phyloP scores from a whole-genome alignment of 2,329 filamentous ascomycete genomes.

The Pseudocercospora cruenta region DNA sequence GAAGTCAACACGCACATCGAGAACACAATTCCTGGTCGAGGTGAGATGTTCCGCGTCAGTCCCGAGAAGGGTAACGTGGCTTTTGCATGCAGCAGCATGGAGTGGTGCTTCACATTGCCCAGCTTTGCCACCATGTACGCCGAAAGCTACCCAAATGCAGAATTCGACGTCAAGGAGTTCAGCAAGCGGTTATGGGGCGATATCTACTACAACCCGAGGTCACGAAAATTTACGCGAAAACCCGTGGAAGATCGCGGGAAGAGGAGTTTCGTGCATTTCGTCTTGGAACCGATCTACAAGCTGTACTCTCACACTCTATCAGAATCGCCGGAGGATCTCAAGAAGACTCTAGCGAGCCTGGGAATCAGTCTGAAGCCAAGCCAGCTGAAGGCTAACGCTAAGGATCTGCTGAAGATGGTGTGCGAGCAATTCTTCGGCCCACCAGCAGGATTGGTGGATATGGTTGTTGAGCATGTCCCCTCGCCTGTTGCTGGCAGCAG shows the following conservation, averaged over 20 bases:
- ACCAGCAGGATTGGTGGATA: slow-evolving; percentile 89
- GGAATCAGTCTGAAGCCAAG: slow-evolving; percentile 89
- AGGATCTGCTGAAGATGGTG: slow-evolving; percentile 82
- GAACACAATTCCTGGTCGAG: slow-evolving; percentile 78
- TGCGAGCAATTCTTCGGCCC: slow-evolving; percentile 96
- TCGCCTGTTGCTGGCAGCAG: slow-evolving; percentile 80
- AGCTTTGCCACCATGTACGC: slow-evolving; percentile 98
- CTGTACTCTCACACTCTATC: slow-evolving; percentile 94
- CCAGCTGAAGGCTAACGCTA: slow-evolving; percentile 88
- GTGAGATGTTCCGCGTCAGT: slow-evolving; percentile 78
- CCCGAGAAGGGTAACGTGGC: slow-evolving; percentile 98
- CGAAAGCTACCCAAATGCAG: slow-evolving; percentile 66
- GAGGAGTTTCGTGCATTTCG: slow-evolving; percentile 89
- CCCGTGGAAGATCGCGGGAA: slow-evolving; percentile 77
- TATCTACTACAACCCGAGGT: slow-evolving; percentile 90
- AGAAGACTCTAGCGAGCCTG: slow-evolving; percentile 73
- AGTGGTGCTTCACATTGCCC: slow-evolving; percentile 93
- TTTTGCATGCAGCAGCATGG: slow-evolving; percentile 90
- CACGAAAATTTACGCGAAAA: slow-evolving; percentile 89
- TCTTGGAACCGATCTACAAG: slow-evolving; percentile 97
- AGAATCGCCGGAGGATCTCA: slow-evolving; percentile 82
- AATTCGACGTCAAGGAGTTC: slow-evolving; percentile 78
- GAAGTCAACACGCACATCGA: slow-evolving; percentile 97
- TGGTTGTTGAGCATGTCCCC: slow-evolving; percentile 87
- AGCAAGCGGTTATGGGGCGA: slow-evolving; percentile 89